phyloP scores from a whole-genome alignment of 352 stramenopile genomes.

The Chrysophaeum taylorii region DNA sequence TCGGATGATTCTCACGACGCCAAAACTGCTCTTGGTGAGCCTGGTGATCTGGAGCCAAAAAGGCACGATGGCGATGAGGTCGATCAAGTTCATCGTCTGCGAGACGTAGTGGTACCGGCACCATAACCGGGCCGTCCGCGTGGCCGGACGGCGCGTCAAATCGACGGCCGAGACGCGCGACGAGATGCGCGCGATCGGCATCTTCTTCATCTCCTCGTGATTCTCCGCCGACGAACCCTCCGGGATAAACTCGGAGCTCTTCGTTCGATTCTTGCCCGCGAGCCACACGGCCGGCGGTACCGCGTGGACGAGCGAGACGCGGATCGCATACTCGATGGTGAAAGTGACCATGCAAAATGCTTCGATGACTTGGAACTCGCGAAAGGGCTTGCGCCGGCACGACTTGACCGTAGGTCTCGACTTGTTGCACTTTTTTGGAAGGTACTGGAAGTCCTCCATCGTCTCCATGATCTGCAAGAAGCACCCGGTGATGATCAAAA shows the following conservation, averaged over 20 bases:
- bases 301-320: not conserved
- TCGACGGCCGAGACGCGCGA: too few species aligned
- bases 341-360: conserved; percentile 16
- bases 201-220: too few species aligned
- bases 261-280: not conserved
- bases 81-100: conserved; percentile 52
- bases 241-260: too few species aligned
- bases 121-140: not conserved
- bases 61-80: conserved; percentile 63
- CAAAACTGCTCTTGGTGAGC: conserved; percentile 40
- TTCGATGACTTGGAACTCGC: conserved; percentile 14
- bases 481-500: too few species aligned
- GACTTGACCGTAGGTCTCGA: not conserved
- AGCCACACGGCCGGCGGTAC: conserved; percentile 1
- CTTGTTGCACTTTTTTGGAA: not conserved
- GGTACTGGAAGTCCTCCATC: too few species aligned
- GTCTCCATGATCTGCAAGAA: too few species aligned
- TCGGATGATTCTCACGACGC: conserved; percentile 63
- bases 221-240: too few species aligned
- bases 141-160: too few species aligned
- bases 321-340: conserved; percentile 18
- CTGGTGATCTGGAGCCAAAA: conserved; percentile 55
- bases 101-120: conserved; percentile 14
- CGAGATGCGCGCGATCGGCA: not conserved
- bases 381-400: conserved; percentile 5